Percentiles rank a stretch among this genome's conserved stretches.
Conservation (phyloP, 164 flowering plant species). For the Vitis amurensis region DNA sequence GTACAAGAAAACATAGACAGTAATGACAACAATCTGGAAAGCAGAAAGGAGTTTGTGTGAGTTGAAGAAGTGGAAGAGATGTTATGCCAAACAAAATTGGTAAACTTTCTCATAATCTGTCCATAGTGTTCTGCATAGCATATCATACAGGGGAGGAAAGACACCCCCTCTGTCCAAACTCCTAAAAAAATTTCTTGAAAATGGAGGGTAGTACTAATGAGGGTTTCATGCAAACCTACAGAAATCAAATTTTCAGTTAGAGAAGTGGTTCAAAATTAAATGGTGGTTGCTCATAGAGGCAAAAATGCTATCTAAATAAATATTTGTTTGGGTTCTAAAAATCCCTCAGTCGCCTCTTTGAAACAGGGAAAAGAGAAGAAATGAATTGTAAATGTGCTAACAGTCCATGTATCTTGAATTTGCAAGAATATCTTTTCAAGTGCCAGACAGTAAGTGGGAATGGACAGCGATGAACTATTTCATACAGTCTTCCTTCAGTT, state of each 20-base stretch:
- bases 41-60: constrained; percentile 4
- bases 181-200: no score
- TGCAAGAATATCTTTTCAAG: neutral
- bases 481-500: no score
- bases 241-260: neutral
- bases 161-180: no score
- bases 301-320: neutral
- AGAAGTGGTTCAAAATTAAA: neutral
- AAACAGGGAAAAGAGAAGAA: no score
- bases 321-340: neutral
- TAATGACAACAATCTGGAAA: constrained; percentile 75
- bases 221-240: no score
- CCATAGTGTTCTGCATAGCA: no score
- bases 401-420: constrained; percentile 1
- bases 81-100: neutral
- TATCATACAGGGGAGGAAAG: no score
- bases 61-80: constrained; percentile 3
- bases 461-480: no score
- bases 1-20: constrained; percentile 80
- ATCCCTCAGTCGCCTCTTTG: neutral
- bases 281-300: neutral
- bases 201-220: no score
- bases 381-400: neutral
- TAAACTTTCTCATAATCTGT: neutral
- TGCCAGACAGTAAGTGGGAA: no score